phyloP scores from a whole-genome alignment of 1,284 basidiomycete genomes.

The Apiotrichum domesticum region DNA sequence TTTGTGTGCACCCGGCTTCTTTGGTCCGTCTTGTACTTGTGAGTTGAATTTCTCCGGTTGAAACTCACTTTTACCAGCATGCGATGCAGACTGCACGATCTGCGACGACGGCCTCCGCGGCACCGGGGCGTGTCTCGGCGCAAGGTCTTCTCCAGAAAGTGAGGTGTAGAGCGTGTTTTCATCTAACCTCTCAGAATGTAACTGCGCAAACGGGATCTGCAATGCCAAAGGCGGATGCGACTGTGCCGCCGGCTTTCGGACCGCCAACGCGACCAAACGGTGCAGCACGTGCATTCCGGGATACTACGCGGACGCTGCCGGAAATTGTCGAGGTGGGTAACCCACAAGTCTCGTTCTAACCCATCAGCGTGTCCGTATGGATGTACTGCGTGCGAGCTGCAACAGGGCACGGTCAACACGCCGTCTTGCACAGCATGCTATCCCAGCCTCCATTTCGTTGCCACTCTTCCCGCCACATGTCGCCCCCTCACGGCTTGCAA shows the following conservation, averaged over 20 bases:
- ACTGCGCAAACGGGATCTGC: constrained; percentile 47
- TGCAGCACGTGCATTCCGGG: constrained; percentile 46
- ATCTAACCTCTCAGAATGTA: constrained; percentile 37
- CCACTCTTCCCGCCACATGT: constrained; percentile 32
- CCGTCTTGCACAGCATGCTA: constrained; percentile 34
- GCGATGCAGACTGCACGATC: constrained; percentile 30
- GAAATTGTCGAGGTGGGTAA: constrained; percentile 43
- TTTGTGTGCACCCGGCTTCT: constrained; percentile 36
- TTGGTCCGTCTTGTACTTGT: constrained; percentile 39
- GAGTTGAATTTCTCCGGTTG: not conserved
- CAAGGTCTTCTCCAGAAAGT: constrained; percentile 17
- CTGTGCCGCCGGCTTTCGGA: constrained; percentile 46
- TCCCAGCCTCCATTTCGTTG: constrained; percentile 20
- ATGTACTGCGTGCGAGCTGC: constrained; percentile 37
- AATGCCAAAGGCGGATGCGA: constrained; percentile 30
- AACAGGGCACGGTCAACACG: constrained; percentile 22
- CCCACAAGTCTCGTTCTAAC: constrained; percentile 26
- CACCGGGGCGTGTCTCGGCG: constrained; percentile 44
- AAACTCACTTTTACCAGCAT: constrained; percentile 28
- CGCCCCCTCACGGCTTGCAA: constrained; percentile 27
- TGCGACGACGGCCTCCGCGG: constrained; percentile 48
- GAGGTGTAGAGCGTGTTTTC: constrained; percentile 8
- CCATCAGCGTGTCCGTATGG: constrained; percentile 45
- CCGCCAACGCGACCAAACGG: constrained; percentile 20
- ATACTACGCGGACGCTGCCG: constrained; percentile 34